A percentile compares a stretch with the other conserved stretches of the same genome.
These are phyloP conservation scores for Backusella tuberculispora DNA, from an alignment of 192 early-diverging fungal species.

Conservation along the genomic window DNA sequence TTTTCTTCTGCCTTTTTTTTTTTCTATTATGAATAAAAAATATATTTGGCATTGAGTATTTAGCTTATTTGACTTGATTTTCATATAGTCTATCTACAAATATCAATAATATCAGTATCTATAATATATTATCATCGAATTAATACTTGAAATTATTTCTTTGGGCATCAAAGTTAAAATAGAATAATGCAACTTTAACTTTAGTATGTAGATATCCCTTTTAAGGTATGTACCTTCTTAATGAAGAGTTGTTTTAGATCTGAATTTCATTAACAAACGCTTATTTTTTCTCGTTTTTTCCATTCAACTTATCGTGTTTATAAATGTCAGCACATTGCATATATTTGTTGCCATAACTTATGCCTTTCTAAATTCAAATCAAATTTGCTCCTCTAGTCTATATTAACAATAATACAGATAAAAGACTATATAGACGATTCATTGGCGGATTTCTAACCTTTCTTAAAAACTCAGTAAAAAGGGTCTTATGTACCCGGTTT, in stretches of 20 bases:
- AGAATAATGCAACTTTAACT: slow-evolving; percentile 3
- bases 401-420: no score
- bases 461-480: background rate
- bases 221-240: background rate
- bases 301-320: background rate
- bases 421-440: no score
- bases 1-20: background rate
- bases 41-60: background rate
- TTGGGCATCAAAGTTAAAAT: background rate
- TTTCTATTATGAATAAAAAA: background rate
- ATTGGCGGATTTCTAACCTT: background rate
- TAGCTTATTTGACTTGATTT: no score
- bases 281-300: background rate
- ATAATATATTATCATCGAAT: background rate
- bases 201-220: background rate
- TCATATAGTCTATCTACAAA: no score
- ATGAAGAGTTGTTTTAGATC: background rate
- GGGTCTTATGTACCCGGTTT: background rate
- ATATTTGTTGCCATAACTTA: background rate
- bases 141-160: background rate
- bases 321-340: background rate
- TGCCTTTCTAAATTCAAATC: background rate
- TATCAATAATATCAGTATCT: background rate
- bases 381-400: no score
- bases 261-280: slow-evolving; percentile 1